A percentile compares a stretch with the other conserved stretches of the same genome.
These are phyloP conservation scores for Lithospermum erythrorhizon DNA, from an alignment of 257 asterid genomes.

Conservation along the genomic window DNA sequence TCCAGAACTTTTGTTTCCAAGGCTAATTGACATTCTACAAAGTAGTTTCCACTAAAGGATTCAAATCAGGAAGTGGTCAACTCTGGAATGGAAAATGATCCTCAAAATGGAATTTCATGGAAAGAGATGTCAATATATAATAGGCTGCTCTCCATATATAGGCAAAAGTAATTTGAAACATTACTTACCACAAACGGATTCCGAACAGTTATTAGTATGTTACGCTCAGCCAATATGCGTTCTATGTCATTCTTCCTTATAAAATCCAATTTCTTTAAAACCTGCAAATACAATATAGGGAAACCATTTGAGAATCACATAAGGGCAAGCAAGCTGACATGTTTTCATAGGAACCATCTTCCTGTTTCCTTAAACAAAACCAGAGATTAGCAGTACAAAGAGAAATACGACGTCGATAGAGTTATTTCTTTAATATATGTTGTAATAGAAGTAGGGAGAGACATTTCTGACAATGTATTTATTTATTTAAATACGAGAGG, in stretches of 20 bases:
- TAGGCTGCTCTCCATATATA: not conserved
- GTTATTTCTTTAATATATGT: too few species aligned
- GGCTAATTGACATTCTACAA: not conserved
- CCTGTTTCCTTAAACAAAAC: too few species aligned
- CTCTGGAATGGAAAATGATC: not conserved
- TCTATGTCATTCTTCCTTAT: constrained; percentile 90
- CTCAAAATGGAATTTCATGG: not conserved
- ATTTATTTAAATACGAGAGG: not conserved
- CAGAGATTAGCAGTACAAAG: too few species aligned
- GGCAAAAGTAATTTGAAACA: constrained; percentile 8
- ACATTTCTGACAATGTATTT: not conserved
- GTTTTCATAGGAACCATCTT: too few species aligned
- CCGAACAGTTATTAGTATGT: constrained; percentile 85
- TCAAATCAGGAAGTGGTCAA: not conserved
- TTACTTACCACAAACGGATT: constrained; percentile 86
- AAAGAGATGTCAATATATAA: not conserved
- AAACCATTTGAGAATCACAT: constrained; percentile 15
- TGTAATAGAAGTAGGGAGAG: too few species aligned
- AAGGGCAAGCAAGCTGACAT: constrained; percentile 6
- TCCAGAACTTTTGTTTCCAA: not conserved
- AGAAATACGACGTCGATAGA: too few species aligned
- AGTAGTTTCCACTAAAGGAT: not conserved
- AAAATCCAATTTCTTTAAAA: constrained; percentile 85
- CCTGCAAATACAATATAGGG: constrained; percentile 43
- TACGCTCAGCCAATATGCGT: constrained; percentile 92